Percentiles rank a stretch among this genome's conserved stretches.
phyloP scores from a whole-genome alignment of 441 rosid genomes.

The Pelargonium australe region DNA sequence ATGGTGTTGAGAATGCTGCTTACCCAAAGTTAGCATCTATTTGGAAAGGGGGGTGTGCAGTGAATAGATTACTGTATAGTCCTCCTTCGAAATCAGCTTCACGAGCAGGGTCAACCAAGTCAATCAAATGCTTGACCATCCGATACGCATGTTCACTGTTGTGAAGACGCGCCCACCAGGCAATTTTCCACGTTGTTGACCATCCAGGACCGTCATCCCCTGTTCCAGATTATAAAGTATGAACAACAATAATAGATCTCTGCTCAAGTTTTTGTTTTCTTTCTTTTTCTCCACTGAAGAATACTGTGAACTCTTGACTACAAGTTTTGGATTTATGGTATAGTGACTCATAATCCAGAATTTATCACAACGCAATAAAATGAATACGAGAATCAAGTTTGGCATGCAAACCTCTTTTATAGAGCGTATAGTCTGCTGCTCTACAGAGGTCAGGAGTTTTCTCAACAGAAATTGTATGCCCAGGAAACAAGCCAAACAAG shows the following conservation, averaged over 20 bases:
- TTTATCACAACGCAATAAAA: not conserved
- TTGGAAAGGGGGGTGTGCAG: conserved; percentile 27
- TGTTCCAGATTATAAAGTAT: not conserved
- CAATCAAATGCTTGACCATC: conserved; percentile 22
- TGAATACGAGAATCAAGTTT: not conserved
- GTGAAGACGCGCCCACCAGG: conserved; percentile 23
- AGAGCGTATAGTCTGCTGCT: conserved; percentile 21
- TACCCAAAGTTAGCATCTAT: conserved; percentile 28
- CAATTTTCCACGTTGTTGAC: conserved; percentile 24
- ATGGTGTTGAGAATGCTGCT: not conserved
- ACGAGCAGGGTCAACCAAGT: conserved; percentile 18
- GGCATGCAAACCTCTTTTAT: conserved; percentile 19
- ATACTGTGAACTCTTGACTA: not conserved
- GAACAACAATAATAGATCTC: not conserved
- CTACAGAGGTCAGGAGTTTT: conserved; percentile 16
- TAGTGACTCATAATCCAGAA: not conserved
- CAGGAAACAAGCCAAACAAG: conserved; percentile 25
- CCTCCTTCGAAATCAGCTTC: conserved; percentile 22
- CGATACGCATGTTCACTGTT: conserved; percentile 18
- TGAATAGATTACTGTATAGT: conserved; percentile 23
- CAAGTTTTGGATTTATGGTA: no score
- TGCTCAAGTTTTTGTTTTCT: not conserved
- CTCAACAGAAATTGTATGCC: conserved; percentile 18
- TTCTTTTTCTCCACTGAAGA: not conserved
- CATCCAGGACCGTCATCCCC: conserved; percentile 29